Base-by-base conservation (phyloP, 495 filamentous ascomycete species). In the Wilcoxina mikolae region DNA sequence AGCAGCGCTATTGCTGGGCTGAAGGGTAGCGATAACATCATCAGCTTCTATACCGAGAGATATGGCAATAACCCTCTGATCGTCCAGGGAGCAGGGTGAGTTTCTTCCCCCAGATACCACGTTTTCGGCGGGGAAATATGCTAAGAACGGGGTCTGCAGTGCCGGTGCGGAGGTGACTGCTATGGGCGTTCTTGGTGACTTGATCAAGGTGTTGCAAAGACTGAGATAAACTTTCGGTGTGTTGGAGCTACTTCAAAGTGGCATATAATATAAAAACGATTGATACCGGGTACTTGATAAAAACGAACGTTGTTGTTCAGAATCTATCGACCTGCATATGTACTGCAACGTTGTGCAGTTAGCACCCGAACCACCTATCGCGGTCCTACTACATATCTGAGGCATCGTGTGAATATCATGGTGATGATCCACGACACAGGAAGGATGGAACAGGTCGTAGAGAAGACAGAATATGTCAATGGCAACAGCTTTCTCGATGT, bases 1-100 rank as follows among this genome's bases (percentile, higher is more conserved):
- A 80, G 82, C 42, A 83, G 85, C 64, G 81, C 91, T 27, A 93
- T 96, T 69, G 91, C 90, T 26, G 83, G 84, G 31, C 72, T 96
- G 54, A 93, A 94, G 74, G 91, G 91, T 33, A 95, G 87, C 69
- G 91, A 95, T 67, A 96, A 96, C 72, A 90, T 95, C 65, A 91
- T 98, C 64, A 91, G 80, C 75, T 94, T 98, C 75, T 94, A 91
- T 70, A 95, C 91, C 42, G 82, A 89, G 73, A 78, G 91, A 61
- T 96, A 98, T 66, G 87, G 86, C 35, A 73, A 72, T 55, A 93
- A 88, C 67, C 85, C 91, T 11, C 70, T 95, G 52, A 91, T 95
- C 65, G 79, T 98, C 46, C 88, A 95, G 74, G 91, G 91, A 55
- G 89, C 87, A 33, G 91, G 89, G 72, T 73, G 58, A 68, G 67